Percentiles rank a stretch among this genome's conserved stretches.
These are phyloP conservation scores for Bipolaris oryzae DNA, from an alignment of 2,329 filamentous ascomycete genomes.

Conservation along the genomic window DNA sequence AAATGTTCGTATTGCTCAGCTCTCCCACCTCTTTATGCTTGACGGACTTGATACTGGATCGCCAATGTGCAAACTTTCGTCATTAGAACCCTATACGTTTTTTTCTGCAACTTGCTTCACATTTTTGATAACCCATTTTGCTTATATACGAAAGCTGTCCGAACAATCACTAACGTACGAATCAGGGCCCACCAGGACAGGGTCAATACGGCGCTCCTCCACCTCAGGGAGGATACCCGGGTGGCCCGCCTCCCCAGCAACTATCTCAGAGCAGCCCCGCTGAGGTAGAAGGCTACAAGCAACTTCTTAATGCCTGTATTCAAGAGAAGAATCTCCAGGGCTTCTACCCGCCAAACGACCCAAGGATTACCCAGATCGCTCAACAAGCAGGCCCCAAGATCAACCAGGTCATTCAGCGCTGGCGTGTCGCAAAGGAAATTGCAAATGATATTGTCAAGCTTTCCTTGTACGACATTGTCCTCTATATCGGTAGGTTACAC, in stretches of 20 bases:
- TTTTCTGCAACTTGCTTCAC: background rate
- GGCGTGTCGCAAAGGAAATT: conserved; percentile 64
- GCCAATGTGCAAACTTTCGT: background rate
- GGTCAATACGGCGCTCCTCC: conserved; percentile 44
- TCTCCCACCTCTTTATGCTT: background rate
- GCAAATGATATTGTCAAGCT: conserved; percentile 68
- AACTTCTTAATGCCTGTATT: conserved; percentile 61
- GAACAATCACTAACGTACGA: conserved; percentile 20
- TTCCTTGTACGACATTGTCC: conserved; percentile 65
- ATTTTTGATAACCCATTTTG: conserved; percentile 9
- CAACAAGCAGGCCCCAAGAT: conserved; percentile 57
- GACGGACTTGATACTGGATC: background rate
- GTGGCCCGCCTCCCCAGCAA: conserved; percentile 42
- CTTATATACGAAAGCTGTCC: background rate
- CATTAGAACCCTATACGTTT: background rate
- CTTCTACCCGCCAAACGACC: conserved; percentile 64
- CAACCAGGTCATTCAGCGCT: conserved; percentile 62
- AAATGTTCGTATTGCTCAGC: conserved; percentile 29
- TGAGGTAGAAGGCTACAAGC: conserved; percentile 62
- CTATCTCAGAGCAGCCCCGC: conserved; percentile 54
- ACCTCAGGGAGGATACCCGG: conserved; percentile 41
- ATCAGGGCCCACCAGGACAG: conserved; percentile 35
- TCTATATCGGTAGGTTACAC: conserved; percentile 59
- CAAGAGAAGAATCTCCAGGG: conserved; percentile 65
- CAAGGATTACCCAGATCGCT: conserved; percentile 58